These are phyloP conservation scores for Paspalum vaginatum DNA, from an alignment of 176 grass and related monocot genomes.

Conservation along the genomic window DNA sequence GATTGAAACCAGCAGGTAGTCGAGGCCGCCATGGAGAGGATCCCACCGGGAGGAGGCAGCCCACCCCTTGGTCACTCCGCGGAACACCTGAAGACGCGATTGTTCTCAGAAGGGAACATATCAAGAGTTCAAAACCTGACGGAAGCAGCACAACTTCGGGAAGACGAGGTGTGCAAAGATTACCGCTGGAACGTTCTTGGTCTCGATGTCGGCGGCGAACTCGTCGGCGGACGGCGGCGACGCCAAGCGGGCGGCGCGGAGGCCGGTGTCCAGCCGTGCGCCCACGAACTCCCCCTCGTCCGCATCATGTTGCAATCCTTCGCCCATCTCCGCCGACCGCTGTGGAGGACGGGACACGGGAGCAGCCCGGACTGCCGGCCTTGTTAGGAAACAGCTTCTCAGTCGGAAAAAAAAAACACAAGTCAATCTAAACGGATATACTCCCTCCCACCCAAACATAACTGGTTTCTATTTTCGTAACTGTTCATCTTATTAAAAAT, in stretches of 20 bases:
- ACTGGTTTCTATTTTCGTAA: too few species aligned
- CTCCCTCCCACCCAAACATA: too few species aligned
- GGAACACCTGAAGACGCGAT: constrained; percentile 59
- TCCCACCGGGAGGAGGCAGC: constrained; percentile 65
- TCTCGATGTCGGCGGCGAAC: constrained; percentile 47
- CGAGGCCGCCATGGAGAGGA: constrained; percentile 78
- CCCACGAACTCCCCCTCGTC: constrained; percentile 42
- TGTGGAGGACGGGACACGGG: too few species aligned
- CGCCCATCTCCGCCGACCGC: neutral
- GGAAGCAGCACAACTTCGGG: constrained; percentile 9
- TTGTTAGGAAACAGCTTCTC: too few species aligned
- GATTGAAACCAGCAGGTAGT: constrained; percentile 74
- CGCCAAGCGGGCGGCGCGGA: constrained; percentile 45
- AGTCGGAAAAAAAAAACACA: too few species aligned
- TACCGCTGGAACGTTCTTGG: constrained; percentile 65
- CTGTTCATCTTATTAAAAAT: too few species aligned
- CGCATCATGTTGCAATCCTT: constrained; percentile 29
- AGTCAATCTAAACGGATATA: too few species aligned
- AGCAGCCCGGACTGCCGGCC: too few species aligned
- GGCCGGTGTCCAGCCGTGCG: constrained; percentile 35
- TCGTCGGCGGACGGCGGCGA: constrained; percentile 44
- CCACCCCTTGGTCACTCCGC: constrained; percentile 55
- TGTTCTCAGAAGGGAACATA: neutral
- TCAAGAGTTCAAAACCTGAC: constrained; percentile 30
- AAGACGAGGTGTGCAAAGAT: constrained; percentile 3